Evolutionary conservation across 2,329 filamentous ascomycete genomes (phyloP).

Genomic region (Fusarium beomiforme): DNA sequence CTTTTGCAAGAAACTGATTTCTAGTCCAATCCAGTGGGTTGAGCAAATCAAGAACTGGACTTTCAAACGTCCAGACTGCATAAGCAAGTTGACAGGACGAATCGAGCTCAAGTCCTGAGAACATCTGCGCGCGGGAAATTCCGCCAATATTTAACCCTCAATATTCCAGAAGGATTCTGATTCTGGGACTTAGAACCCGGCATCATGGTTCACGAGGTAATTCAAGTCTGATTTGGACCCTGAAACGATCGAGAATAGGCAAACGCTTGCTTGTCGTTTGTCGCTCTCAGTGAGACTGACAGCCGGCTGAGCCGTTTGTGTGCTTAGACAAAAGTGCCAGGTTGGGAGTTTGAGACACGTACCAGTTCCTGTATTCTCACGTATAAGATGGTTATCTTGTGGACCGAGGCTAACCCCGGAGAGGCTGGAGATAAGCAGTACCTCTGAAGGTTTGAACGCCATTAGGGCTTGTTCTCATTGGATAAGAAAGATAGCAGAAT

Average conservation of each 20-base stretch:
- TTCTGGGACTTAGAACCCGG: neutral
- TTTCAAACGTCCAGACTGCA: neutral
- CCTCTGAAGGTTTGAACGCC: constrained; percentile 27
- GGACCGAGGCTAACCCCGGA: constrained; percentile 39
- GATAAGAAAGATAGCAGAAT: constrained; percentile 20
- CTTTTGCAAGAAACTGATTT: constrained; percentile 23
- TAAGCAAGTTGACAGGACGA: neutral
- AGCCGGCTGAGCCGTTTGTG: constrained; percentile 23
- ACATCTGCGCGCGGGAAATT: neutral
- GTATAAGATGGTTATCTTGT: constrained; percentile 21
- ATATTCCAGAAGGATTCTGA: constrained; percentile 19
- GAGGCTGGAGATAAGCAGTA: constrained; percentile 42
- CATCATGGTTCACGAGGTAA: neutral
- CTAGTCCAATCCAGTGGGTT: constrained; percentile 1
- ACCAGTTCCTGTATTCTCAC: constrained; percentile 10
- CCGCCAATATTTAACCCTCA: neutral
- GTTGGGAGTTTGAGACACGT: constrained; percentile 12
- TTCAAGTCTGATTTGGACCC: constrained; percentile 9
- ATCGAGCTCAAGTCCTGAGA: neutral
- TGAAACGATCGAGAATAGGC: constrained; percentile 11
- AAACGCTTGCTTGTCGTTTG: constrained; percentile 4
- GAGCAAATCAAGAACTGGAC: neutral
- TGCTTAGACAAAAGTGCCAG: constrained; percentile 33
- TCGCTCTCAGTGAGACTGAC: constrained; percentile 13
- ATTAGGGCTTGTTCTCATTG: constrained; percentile 30